These are phyloP conservation scores for Brassica carinata DNA, from an alignment of 345 rosid species.

Conservation along the genomic window DNA sequence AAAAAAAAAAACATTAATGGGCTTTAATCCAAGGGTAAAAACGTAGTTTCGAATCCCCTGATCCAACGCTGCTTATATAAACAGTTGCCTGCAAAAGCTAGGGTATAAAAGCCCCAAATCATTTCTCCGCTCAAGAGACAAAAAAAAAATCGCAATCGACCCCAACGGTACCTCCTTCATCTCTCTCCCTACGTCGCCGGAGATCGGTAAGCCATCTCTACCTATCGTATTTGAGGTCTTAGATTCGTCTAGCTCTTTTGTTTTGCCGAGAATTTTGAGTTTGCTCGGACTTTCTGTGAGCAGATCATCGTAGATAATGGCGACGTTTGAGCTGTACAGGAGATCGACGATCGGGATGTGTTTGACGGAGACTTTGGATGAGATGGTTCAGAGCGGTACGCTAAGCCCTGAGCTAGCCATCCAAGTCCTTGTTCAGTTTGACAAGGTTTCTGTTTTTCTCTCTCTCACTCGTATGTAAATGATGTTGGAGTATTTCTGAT, in stretches of 20 bases:
- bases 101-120: conserved; percentile 77
- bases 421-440: conserved; percentile 95
- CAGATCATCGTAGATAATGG: conserved; percentile 56
- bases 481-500: neutral
- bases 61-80: conserved; percentile 61
- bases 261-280: neutral
- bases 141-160: conserved; percentile 33
- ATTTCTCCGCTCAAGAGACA: conserved; percentile 61
- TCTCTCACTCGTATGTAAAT: neutral
- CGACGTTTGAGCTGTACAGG: conserved; percentile 95
- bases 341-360: conserved; percentile 98
- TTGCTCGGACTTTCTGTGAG: neutral
- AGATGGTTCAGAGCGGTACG: conserved; percentile 91
- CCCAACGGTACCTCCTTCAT: conserved; percentile 40
- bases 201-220: conserved; percentile 32
- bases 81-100: conserved; percentile 64
- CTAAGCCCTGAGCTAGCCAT: conserved; percentile 94
- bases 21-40: too few relatives aligned
- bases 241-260: neutral
- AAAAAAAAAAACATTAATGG: neutral
- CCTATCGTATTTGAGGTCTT: conserved; percentile 29
- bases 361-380: conserved; percentile 90
- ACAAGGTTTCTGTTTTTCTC: conserved; percentile 57
- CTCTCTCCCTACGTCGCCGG: conserved; percentile 35
- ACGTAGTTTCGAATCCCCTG: neutral